Evolutionary conservation across 495 filamentous ascomycete species (phyloP).

Genomic region (Schizothecium vesticola): DNA sequence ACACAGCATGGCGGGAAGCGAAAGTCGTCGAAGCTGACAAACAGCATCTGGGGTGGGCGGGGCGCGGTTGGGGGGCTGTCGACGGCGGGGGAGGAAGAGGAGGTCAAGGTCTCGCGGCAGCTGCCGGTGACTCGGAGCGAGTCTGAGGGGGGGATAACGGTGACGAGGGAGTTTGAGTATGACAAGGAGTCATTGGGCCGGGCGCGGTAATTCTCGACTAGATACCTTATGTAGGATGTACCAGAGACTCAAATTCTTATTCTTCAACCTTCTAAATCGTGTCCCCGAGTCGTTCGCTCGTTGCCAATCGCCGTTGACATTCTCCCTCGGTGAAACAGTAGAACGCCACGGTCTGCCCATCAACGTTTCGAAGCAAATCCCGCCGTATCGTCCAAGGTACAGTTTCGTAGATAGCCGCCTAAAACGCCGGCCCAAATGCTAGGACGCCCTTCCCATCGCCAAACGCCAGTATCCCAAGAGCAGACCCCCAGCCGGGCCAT

Average conservation of each 20-base stretch:
- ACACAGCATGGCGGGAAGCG: neutral
- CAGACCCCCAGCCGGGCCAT: neutral
- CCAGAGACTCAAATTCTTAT: neutral
- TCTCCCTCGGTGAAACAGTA: neutral
- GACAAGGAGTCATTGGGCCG: conserved; percentile 10
- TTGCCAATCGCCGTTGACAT: neutral
- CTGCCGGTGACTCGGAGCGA: neutral
- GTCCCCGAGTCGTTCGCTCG: neutral
- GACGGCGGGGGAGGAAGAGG: neutral
- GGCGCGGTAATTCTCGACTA: neutral
- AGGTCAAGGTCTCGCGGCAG: neutral
- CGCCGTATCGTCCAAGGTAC: neutral
- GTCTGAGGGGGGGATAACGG: neutral
- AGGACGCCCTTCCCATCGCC: neutral
- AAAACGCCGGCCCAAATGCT: neutral
- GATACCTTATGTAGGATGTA: neutral
- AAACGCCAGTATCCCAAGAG: neutral
- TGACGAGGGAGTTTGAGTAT: conserved; percentile 7
- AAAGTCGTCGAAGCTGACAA: conserved; percentile 1
- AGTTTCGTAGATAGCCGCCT: neutral
- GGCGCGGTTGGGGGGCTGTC: neutral
- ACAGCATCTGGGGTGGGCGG: neutral
- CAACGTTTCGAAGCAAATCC: neutral
- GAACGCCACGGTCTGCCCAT: neutral
- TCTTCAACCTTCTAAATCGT: neutral